Evolutionary conservation across 306 rosid species (phyloP).

Genomic region (Cajanus cajan): DNA sequence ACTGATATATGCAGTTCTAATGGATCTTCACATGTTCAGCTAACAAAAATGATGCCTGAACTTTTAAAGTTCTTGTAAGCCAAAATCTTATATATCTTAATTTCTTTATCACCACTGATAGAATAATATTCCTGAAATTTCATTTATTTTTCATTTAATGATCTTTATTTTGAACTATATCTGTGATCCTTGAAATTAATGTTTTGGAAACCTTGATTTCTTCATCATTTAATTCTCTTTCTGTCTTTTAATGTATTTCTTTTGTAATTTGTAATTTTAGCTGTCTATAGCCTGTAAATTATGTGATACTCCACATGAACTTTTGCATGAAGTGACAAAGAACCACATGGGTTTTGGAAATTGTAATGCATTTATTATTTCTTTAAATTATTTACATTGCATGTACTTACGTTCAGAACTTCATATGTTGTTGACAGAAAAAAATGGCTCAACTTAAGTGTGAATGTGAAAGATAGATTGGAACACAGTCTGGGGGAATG

Average conservation of each 20-base stretch:
- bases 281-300: background rate
- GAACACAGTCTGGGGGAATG: slow-evolving; percentile 84
- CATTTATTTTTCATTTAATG: background rate
- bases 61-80: background rate
- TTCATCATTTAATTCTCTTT: background rate
- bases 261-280: no score
- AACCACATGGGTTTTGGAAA: no score
- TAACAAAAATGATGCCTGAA: background rate
- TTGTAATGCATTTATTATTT: background rate
- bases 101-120: background rate
- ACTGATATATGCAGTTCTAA: background rate
- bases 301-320: no score
- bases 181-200: background rate
- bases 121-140: background rate
- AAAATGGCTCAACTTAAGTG: no score
- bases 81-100: background rate
- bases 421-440: slow-evolving; percentile 39
- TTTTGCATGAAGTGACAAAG: no score
- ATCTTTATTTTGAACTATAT: background rate
- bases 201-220: background rate
- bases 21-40: background rate
- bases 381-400: background rate
- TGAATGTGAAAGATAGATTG: slow-evolving; percentile 70
- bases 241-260: no score
- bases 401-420: slow-evolving; percentile 7